Base-by-base conservation (phyloP, 73 alveolate genomes). In the Paramecium sonneborni region DNA sequence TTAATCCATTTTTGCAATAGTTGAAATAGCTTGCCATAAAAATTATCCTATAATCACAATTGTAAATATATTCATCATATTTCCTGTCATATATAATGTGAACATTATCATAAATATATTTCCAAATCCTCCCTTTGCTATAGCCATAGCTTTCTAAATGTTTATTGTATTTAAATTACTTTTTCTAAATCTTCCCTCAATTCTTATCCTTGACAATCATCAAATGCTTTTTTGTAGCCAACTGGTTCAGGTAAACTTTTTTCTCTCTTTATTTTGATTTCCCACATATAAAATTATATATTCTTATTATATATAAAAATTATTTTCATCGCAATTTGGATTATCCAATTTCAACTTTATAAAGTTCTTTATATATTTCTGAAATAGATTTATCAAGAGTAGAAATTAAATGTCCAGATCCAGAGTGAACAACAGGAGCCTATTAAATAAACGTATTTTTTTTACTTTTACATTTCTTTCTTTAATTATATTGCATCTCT, bases 371-470 rank as follows among this genome's bases (percentile, higher is more conserved):
- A 86, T 86, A 86, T 7, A 86, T 57, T 86, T 62, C 93, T 86
- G 93, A 86, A 18, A 86, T 86, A 8, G 93, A 86, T 86, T 52
- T 86, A 39, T 86, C 93, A 34, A 86, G 68, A 37, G 93, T 86
- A 14, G 93, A 86, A 38, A 86, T 86, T 57, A 86, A 37, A 46
- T 88, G 94, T 20, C 94, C 94, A 10, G 76, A 38, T 12, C 94
- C 94, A 6, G 48, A 26, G 14, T 46, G 69, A 46, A 79, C 28
- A 8, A 39, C 41, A 39, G 90, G 48, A 46, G 28, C 90, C 90
- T 79, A 26, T 41, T 79, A 30, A 1, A 5, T 20, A 41, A 24
- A 38, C n/a, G 41, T 26, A 23, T 23, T 21, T 57, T 41, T 14
- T 3, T 4, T 68, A 88, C 90, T 70, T 88, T 88, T 12, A 11